Percentiles rank a stretch among this genome's conserved stretches.
These are phyloP conservation scores for Aspergillus ruber DNA, from an alignment of 2,329 filamentous ascomycete genomes.

Conservation along the genomic window DNA sequence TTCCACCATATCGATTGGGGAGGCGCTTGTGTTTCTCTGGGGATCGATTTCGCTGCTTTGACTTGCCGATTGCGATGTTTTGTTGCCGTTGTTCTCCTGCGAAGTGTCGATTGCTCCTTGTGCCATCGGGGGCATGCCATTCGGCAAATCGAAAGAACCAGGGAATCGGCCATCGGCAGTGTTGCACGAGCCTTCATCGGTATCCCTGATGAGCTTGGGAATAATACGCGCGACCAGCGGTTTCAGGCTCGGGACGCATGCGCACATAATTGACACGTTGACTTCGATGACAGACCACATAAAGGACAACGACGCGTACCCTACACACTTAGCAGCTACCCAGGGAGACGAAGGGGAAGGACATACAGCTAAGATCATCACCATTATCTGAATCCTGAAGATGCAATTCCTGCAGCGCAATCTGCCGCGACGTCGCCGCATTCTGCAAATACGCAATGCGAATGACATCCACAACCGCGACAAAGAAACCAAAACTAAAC, in stretches of 20 bases:
- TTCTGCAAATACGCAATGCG: slow-evolving; percentile 84
- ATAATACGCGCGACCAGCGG: slow-evolving; percentile 65
- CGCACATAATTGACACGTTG: slow-evolving; percentile 82
- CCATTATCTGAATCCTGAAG: slow-evolving; percentile 34
- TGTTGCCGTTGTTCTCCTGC: slow-evolving; percentile 10
- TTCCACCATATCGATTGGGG: slow-evolving; percentile 40
- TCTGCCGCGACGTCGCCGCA: slow-evolving; percentile 45
- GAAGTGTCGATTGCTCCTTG: slow-evolving; percentile 1
- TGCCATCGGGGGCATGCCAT: neutral
- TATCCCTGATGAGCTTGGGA: slow-evolving; percentile 51
- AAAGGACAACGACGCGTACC: slow-evolving; percentile 75
- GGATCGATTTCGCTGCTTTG: slow-evolving; percentile 6
- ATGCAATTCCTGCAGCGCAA: slow-evolving; percentile 20
- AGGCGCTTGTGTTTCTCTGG: slow-evolving; percentile 2
- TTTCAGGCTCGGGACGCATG: slow-evolving; percentile 87
- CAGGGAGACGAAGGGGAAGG: neutral
- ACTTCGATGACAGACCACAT: slow-evolving; percentile 95
- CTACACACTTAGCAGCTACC: slow-evolving; percentile 46
- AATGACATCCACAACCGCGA: slow-evolving; percentile 80
- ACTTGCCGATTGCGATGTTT: slow-evolving; percentile 12
- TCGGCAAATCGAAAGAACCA: neutral
- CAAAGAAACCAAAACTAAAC: slow-evolving; percentile 81
- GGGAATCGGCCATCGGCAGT: slow-evolving; percentile 6
- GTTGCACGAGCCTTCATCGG: slow-evolving; percentile 20
- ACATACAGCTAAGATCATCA: slow-evolving; percentile 49